Base-by-base conservation (phyloP, 495 filamentous ascomycete genomes). In the Cercophora scortea region DNA sequence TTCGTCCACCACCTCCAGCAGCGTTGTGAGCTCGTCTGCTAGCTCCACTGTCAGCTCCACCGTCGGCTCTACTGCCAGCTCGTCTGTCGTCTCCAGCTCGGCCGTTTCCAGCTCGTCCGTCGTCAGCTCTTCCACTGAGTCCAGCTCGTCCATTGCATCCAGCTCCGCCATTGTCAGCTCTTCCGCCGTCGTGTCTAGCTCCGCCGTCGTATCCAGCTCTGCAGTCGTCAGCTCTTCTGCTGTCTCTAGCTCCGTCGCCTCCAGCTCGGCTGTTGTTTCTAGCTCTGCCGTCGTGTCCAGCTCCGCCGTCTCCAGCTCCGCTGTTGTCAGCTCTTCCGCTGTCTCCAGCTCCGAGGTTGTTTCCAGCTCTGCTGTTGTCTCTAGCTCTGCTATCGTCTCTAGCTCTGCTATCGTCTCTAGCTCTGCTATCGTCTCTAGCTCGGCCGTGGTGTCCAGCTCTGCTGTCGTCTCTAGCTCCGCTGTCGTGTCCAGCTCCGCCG, bases 11-110 rank as follows among this genome's bases (percentile, higher is more conserved):
- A 58, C 55, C 32, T 50, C 41, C 11, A 17, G 42, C 10, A 16
- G 47, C 7, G 4, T 38, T 45, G 33, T 40, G 18, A 42, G 45
- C 42, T 51, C 50, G 18, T 43, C 50, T 8, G 39, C 57, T 1
- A 49, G 51, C 32, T 61, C 58, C 11, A 65, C 63, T 12, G 63
- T 57, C 42, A 39, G 40, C 17, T 34, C 16, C 25, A n/a, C 60
- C 1, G 56, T 53, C 39, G 65, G 61, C 42, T 47, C 47, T 51
- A 74, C 74, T 33, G 57, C 61, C 11, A 72, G 83, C 39, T 64
- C 72, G 25, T 10, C 35, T 42, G 3, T 50, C 56, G 36, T 64
- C 53, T 18, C 50, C 25, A 34, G 15, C 54, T 25, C 51, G 44
- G 25, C 42, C 16, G 17, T 42, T 19, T 13, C 13, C 6, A 19